These are phyloP conservation scores for Oryza glumipatula DNA, from an alignment of 176 grass and related monocot genomes.

Conservation along the genomic window DNA sequence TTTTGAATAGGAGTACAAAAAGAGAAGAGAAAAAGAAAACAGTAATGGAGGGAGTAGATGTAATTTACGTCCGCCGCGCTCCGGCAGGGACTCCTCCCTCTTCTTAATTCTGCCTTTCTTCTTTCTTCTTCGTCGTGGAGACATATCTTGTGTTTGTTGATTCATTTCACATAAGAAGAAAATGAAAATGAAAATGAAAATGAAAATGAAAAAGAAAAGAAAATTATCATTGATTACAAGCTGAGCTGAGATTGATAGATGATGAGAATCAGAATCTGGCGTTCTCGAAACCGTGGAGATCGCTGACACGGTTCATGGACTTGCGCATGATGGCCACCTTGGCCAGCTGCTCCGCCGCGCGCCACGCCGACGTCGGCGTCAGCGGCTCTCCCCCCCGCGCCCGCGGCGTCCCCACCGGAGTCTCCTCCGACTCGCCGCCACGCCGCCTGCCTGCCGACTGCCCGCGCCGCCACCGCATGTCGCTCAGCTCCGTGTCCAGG, in stretches of 20 bases:
- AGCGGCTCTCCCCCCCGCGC: conserved; percentile 57
- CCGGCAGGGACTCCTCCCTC: background rate
- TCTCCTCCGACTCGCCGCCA: background rate
- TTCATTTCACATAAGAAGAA: background rate
- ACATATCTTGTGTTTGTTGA: background rate
- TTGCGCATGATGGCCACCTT: conserved; percentile 97
- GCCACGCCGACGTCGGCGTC: conserved; percentile 93
- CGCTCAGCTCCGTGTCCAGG: conserved; percentile 70
- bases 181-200: background rate
- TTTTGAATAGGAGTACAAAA: background rate
- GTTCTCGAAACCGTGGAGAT: conserved; percentile 97
- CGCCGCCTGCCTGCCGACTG: conserved; percentile 41
- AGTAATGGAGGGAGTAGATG: background rate
- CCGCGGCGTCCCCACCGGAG: conserved; percentile 40
- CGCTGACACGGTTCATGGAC: conserved; percentile 85
- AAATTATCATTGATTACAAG: background rate
- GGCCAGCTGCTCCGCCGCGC: conserved; percentile 92
- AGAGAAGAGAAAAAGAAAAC: background rate
- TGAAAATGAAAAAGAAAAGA: background rate
- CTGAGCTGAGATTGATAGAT: too few relatives aligned
- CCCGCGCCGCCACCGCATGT: conserved; percentile 56
- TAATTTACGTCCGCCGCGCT: background rate
- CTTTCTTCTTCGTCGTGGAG: too few relatives aligned
- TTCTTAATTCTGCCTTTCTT: too few relatives aligned
- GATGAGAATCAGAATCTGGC: conserved; percentile 92